phyloP scores from a whole-genome alignment of 257 asterid genomes.

The Euphrasia confusa region DNA sequence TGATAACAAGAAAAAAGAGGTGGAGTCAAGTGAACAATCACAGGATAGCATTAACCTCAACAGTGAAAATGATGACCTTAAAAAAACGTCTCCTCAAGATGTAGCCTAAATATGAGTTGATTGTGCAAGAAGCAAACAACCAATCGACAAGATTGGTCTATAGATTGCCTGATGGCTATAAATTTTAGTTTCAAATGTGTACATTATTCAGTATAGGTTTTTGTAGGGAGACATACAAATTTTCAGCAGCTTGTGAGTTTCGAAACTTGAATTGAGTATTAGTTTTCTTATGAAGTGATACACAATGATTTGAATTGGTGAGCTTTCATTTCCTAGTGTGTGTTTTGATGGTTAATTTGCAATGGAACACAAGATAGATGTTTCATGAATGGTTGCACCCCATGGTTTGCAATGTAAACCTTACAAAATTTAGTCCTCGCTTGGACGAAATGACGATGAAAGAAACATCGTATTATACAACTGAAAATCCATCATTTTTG shows the following conservation, averaged over 20 bases:
- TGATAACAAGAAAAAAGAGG: conserved; percentile 41
- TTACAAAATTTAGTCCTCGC: no score
- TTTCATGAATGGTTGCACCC: background rate
- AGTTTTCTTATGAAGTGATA: conserved; percentile 23
- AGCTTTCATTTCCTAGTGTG: conserved; percentile 2
- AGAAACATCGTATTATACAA: no score
- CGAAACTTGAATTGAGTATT: conserved; percentile 11
- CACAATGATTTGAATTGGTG: background rate
- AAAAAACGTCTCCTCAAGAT: conserved; percentile 40
- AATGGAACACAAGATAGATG: background rate
- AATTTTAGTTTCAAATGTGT: conserved; percentile 28
- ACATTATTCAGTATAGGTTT: conserved; percentile 46
- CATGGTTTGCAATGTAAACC: background rate
- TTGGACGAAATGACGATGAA: no score
- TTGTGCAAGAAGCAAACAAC: background rate
- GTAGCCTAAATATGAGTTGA: conserved; percentile 19
- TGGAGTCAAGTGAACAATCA: conserved; percentile 39
- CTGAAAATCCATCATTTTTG: no score
- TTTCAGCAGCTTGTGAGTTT: conserved; percentile 27
- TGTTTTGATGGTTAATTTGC: conserved; percentile 24
- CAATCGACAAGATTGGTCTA: conserved; percentile 9
- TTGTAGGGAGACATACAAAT: conserved; percentile 34
- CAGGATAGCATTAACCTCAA: conserved; percentile 40
- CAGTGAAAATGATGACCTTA: conserved; percentile 31
- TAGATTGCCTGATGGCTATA: conserved; percentile 25